Base-by-base conservation (phyloP, 345 rosid genomes). In the Salix udensis region DNA sequence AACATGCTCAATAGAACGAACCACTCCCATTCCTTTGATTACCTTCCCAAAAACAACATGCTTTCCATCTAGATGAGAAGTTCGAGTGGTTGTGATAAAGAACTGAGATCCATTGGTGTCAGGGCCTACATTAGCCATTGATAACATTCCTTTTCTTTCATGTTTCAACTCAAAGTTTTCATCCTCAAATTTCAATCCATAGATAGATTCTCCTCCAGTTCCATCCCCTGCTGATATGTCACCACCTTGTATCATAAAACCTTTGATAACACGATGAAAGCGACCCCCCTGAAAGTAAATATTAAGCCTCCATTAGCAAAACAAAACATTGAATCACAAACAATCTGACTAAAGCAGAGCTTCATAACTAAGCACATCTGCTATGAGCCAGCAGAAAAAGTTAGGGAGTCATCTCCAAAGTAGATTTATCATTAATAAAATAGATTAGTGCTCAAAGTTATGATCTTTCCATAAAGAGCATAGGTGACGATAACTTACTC, bases 241-340 rank as follows among this genome's bases (percentile, higher is more conserved):
- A n/a, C 82, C 82, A 36, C 82, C 75, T 74, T 79, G 82, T 6
- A 74, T 37, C 76, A 78, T 78, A 28, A 78, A 78, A 50, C 76
- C 80, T 66, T 66, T 78, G 28, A 78, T 37, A 19, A 78, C 72
- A 19, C 75, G 77, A 42, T 78, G 81, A 48, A 78, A 73, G 16
- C 69, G 50, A 37, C 30, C n/a, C 21, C 77, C 74, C 73, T 78
- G 67, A 30, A 67, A 40, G n/a, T 36, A 60, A 53, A 2, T 24
- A 70, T 15, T 21, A 44, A 65, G 36, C n/a, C 68, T 28, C 14
- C 48, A n/a, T 55, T 13, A 31, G 19, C 15, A 24, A 37, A n/a
- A 72, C 21, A 13, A 30, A 53, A 26, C 15, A 24, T 9, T 16
- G 13, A 65, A 65, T 65, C 19, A 65, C 40, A 65, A 65, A 30